Conservation (phyloP, 805 yeast species). For the Cyberlindnera mycetangii region DNA sequence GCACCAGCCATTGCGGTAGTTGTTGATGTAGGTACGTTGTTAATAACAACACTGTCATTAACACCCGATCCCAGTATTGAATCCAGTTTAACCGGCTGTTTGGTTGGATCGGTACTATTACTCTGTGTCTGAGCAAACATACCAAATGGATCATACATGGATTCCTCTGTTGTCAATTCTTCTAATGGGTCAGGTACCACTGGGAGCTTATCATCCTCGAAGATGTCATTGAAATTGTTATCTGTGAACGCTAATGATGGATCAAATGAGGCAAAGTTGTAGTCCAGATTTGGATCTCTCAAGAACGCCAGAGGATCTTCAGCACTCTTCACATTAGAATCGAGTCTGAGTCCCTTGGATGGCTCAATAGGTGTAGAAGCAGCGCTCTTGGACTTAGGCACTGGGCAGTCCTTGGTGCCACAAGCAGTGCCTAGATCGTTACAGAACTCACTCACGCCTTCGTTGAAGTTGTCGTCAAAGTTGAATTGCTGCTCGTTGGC, state of each 20-base stretch:
- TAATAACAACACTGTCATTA: neutral
- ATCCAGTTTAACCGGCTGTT: neutral
- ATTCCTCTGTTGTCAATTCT: slow-evolving; percentile 51
- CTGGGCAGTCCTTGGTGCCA: slow-evolving; percentile 68
- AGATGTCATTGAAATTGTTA: slow-evolving; percentile 10
- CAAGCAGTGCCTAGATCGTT: slow-evolving; percentile 75
- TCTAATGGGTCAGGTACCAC: slow-evolving; percentile 35
- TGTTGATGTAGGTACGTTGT: neutral
- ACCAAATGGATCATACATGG: slow-evolving; percentile 52
- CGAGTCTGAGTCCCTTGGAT: neutral
- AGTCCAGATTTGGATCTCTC: slow-evolving; percentile 29
- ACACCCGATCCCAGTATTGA: neutral
- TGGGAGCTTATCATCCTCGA: slow-evolving; percentile 19
- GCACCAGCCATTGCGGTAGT: slow-evolving; percentile 4
- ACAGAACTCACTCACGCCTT: slow-evolving; percentile 74
- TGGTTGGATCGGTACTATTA: neutral
- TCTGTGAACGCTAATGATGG: slow-evolving; percentile 46
- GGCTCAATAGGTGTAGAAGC: slow-evolving; percentile 3
- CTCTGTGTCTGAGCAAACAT: slow-evolving; percentile 16
- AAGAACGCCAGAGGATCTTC: slow-evolving; percentile 47
- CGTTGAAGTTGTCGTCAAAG: slow-evolving; percentile 52
- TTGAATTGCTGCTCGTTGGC: slow-evolving; percentile 29
- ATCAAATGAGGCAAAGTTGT: slow-evolving; percentile 40
- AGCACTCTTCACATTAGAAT: neutral
- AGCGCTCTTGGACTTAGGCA: slow-evolving; percentile 43